Conservation (phyloP, 306 rosid genomes). For the Pterocarpus santalinus region DNA sequence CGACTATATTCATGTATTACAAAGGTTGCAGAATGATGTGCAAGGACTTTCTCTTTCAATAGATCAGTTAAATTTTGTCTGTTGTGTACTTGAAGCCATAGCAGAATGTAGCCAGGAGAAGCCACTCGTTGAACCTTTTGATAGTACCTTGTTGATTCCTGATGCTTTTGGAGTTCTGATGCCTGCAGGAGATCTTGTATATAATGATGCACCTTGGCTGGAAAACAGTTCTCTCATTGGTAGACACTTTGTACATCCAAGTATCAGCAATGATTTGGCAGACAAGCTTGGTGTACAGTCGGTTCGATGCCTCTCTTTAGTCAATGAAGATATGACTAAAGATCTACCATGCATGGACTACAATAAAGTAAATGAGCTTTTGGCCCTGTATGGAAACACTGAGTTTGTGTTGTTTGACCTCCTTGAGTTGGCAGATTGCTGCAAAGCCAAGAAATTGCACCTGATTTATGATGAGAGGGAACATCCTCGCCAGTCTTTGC, state of each 20-base stretch:
- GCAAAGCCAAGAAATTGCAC: slow-evolving; percentile 87
- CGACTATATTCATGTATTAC: slow-evolving; percentile 79
- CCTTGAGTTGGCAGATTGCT: slow-evolving; percentile 97
- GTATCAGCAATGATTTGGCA: slow-evolving; percentile 92
- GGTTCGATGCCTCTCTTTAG: slow-evolving; percentile 87
- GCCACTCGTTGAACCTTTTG: slow-evolving; percentile 64
- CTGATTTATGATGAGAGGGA: slow-evolving; percentile 93
- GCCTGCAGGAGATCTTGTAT: slow-evolving; percentile 75
- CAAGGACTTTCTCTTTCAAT: slow-evolving; percentile 73
- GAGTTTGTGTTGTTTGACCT: slow-evolving; percentile 89
- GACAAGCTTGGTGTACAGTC: slow-evolving; percentile 86
- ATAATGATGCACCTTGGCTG: slow-evolving; percentile 99
- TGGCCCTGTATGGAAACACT: slow-evolving; percentile 73
- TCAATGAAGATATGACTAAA: slow-evolving; percentile 84
- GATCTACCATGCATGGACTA: slow-evolving; percentile 93
- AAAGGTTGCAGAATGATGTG: slow-evolving; percentile 76
- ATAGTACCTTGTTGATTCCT: slow-evolving; percentile 77
- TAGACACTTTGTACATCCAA: slow-evolving; percentile 83
- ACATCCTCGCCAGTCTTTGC: slow-evolving; percentile 91
- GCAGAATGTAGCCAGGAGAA: slow-evolving; percentile 80
- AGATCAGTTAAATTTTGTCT: slow-evolving; percentile 88
- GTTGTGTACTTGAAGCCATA: slow-evolving; percentile 89
- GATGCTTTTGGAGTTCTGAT: slow-evolving; percentile 81
- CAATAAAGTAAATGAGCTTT: slow-evolving; percentile 82
- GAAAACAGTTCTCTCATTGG: slow-evolving; percentile 74